Base-by-base conservation (phyloP, 1,284 basidiomycete genomes). In the Trametes polyzona region DNA sequence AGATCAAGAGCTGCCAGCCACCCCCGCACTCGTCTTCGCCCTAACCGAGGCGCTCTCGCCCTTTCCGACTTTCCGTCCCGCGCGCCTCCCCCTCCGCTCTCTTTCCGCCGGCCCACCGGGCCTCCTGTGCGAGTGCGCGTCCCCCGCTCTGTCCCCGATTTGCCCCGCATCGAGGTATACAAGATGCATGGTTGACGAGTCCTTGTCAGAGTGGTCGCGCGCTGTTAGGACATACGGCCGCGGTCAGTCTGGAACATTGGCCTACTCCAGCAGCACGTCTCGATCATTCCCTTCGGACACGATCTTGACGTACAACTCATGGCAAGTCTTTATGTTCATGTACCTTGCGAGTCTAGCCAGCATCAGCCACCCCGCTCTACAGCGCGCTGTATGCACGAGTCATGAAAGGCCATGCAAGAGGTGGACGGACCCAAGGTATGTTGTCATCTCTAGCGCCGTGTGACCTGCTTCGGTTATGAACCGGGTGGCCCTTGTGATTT, bases 41-140 rank as follows among this genome's bases (percentile, higher is more conserved):
- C 19, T n/a, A 44, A 10, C 30, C 43, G 43, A 60, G 47, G 43
- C n/a, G n/a, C 32, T 44, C 43, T 42, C 33, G 24, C 47, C 30
- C 47, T 36, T 52, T 47, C 39, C 48, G 44, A n/a, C n/a, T n/a
- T n/a, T 41, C 54, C 29, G 26, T 27, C 43, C 35, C 41, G 47
- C 42, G 30, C 35, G 24, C 24, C 32, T 21, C 11, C 40, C n/a
- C 42, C 35, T 42, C 53, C 53, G 51, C 58, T 50, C 47, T 42
- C 57, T 19, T 60, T 60, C 58, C 58, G 58, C 54, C 51, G 42
- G 27, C 51, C 26, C 39, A 48, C 52, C 57, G 52, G 32, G 21
- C 42, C 27, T 16, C 46, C 49, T 23, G 40, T 41, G 24, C 39
- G 41, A 48, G 41, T 26, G 26, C 30, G 10, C 42, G 41, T 39